Evolutionary conservation across 345 rosid genomes (phyloP).

Genomic region (Leavenworthia alabamica): DNA sequence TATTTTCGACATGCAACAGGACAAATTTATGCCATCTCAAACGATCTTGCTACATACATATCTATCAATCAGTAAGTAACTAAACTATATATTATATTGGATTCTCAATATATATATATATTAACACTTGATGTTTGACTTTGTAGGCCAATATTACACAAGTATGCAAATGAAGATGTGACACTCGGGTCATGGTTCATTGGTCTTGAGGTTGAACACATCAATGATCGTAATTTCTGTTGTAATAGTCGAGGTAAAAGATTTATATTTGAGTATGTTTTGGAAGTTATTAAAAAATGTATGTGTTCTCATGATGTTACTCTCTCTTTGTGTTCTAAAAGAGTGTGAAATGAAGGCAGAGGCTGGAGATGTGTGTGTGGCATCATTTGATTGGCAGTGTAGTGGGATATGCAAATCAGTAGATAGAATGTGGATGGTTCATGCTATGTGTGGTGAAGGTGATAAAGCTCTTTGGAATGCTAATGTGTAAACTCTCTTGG

Average conservation of each 20-base stretch:
- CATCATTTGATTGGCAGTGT: slow-evolving; percentile 97
- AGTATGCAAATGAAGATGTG: slow-evolving; percentile 94
- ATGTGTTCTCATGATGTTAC: slow-evolving; percentile 5
- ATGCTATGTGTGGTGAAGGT: slow-evolving; percentile 76
- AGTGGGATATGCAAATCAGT: slow-evolving; percentile 92
- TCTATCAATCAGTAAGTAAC: slow-evolving; percentile 72
- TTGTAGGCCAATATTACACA: slow-evolving; percentile 76
- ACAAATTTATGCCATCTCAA: slow-evolving; percentile 93
- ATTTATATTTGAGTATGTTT: not conserved
- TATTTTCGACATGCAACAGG: slow-evolving; percentile 96
- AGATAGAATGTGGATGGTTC: slow-evolving; percentile 71
- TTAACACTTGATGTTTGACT: not conserved
- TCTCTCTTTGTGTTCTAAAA: slow-evolving; percentile 10
- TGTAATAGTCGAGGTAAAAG: slow-evolving; percentile 81
- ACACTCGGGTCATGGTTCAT: slow-evolving; percentile 96
- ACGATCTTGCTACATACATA: slow-evolving; percentile 85
- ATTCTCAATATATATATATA: not conserved
- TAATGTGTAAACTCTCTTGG: slow-evolving; percentile 26
- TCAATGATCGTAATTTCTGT: slow-evolving; percentile 71
- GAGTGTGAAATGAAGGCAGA: slow-evolving; percentile 94
- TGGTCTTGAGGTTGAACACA: slow-evolving; percentile 91
- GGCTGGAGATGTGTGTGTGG: slow-evolving; percentile 78
- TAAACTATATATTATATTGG: not conserved
- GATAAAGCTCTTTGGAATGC: slow-evolving; percentile 71
- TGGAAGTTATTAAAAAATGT: not conserved